Conservation (phyloP, 2,329 filamentous ascomycete species). For the Cyphellophora attinorum region DNA sequence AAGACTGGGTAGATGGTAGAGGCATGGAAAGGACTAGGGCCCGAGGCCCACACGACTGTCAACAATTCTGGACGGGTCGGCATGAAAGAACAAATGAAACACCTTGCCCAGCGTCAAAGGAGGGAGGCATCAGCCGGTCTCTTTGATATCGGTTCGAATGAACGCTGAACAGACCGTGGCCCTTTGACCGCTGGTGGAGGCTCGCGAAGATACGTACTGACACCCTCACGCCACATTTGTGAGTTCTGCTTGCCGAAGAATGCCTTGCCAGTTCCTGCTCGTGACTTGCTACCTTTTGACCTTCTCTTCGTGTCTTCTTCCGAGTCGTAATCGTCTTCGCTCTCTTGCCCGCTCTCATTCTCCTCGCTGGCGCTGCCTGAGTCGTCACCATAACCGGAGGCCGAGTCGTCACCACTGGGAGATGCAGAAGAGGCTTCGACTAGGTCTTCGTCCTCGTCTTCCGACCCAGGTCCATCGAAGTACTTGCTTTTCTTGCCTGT, state of each 20-base stretch:
- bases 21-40: too few species aligned
- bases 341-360: slow-evolving; percentile 18
- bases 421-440: too few species aligned
- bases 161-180: too few species aligned
- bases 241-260: slow-evolving; percentile 26
- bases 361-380: slow-evolving; percentile 35
- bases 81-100: too few species aligned
- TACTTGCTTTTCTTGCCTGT: slow-evolving; percentile 43
- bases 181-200: too few species aligned
- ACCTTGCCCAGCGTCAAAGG: too few species aligned
- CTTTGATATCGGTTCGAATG: too few species aligned
- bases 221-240: slow-evolving; percentile 48
- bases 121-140: too few species aligned
- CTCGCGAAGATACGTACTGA: too few species aligned
- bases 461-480: slow-evolving; percentile 26
- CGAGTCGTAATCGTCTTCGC: slow-evolving; percentile 22
- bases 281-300: slow-evolving; percentile 9
- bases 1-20: too few species aligned
- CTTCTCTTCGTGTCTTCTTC: slow-evolving; percentile 19
- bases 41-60: too few species aligned
- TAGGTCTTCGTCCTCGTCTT: slow-evolving; percentile 24
- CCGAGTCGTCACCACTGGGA: slow-evolving; percentile 17
- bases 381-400: slow-evolving; percentile 10
- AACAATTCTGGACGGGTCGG: too few species aligned
- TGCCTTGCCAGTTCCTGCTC: slow-evolving; percentile 16